A percentile compares a stretch with the other conserved stretches of the same genome.
Conservation (phyloP, 345 rosid species). For the Rhizophora apiculata region DNA sequence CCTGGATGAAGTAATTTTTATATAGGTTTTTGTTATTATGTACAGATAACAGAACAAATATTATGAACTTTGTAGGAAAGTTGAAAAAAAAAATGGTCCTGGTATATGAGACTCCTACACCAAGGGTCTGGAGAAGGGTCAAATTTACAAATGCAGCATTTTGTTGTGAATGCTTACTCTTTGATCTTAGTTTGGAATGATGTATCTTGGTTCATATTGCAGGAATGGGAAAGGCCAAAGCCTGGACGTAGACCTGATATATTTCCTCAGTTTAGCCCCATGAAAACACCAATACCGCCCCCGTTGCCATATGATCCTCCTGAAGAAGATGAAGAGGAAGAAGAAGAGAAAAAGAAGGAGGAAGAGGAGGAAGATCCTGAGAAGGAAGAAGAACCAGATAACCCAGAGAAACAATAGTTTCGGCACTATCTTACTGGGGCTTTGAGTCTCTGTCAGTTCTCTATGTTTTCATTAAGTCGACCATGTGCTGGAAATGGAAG, state of each 20-base stretch:
- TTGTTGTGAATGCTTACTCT: not conserved
- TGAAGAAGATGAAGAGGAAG: constrained; percentile 69
- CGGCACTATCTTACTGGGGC: not conserved
- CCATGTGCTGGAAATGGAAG: constrained; percentile 5
- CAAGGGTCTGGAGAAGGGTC: too few relatives aligned
- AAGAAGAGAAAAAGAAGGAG: constrained; percentile 56
- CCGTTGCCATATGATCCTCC: constrained; percentile 79
- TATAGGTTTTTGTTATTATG: not conserved
- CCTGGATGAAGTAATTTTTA: not conserved
- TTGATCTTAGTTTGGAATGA: not conserved
- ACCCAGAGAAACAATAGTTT: constrained; percentile 34
- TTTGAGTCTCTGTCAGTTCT: constrained; percentile 21
- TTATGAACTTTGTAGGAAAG: not conserved
- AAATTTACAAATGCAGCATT: too few relatives aligned
- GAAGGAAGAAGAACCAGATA: constrained; percentile 39
- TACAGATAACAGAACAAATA: not conserved
- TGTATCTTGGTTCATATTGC: constrained; percentile 17
- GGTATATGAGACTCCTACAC: too few relatives aligned
- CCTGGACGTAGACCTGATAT: constrained; percentile 77
- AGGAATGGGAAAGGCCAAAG: constrained; percentile 79
- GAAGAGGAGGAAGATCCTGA: constrained; percentile 53
- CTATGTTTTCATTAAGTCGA: constrained; percentile 8
- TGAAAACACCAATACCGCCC: constrained; percentile 76
- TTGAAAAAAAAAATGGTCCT: too few relatives aligned
- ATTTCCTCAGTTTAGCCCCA: constrained; percentile 70